These are phyloP conservation scores for Escallonia herrerae DNA, from an alignment of 129 eudicot genomes.

Conservation along the genomic window DNA sequence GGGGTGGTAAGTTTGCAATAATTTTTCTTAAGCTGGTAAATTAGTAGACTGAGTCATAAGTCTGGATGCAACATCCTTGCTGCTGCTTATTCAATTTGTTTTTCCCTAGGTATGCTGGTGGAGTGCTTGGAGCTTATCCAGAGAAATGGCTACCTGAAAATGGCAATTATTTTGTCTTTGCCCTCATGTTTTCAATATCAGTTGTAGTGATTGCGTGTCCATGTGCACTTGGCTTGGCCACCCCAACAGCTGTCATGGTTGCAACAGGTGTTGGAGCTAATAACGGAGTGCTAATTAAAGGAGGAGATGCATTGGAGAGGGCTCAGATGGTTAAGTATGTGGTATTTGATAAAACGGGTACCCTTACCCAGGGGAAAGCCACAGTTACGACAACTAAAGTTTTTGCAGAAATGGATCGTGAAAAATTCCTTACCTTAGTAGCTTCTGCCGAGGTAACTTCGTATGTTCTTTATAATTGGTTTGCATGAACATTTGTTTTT, in stretches of 20 bases:
- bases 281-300: slow-evolving; percentile 95
- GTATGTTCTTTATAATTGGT: too few relatives aligned
- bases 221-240: slow-evolving; percentile 98
- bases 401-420: slow-evolving; percentile 76
- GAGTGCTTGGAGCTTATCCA: slow-evolving; percentile 76
- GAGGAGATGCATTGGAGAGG: slow-evolving; percentile 92
- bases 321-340: slow-evolving; percentile 91
- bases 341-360: slow-evolving; percentile 93
- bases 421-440: slow-evolving; percentile 77
- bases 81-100: neutral
- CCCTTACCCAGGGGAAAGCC: slow-evolving; percentile 96
- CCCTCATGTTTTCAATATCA: slow-evolving; percentile 96
- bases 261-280: slow-evolving; percentile 98
- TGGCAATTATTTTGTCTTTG: slow-evolving; percentile 81
- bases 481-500: too few relatives aligned
- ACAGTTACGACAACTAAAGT: slow-evolving; percentile 75
- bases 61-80: slow-evolving; percentile 6
- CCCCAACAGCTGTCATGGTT: slow-evolving; percentile 99
- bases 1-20: slow-evolving; percentile 61
- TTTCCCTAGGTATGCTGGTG: slow-evolving; percentile 62
- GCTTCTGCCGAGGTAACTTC: slow-evolving; percentile 93
- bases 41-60: neutral
- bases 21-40: neutral
- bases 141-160: slow-evolving; percentile 78
- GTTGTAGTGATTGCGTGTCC: slow-evolving; percentile 98